These are phyloP conservation scores for Ceriops decandra DNA, from an alignment of 345 rosid genomes.

Conservation along the genomic window DNA sequence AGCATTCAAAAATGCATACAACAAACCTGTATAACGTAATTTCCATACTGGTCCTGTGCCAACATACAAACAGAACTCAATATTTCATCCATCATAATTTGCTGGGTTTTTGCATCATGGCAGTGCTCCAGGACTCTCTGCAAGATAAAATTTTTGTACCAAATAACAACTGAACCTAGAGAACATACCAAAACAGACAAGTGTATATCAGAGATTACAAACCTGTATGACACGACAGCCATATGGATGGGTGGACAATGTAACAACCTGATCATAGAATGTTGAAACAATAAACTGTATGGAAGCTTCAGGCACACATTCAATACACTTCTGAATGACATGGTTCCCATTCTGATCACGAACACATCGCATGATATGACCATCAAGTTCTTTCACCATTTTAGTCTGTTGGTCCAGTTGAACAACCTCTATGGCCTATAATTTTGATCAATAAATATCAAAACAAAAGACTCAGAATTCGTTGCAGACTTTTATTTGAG, in stretches of 20 bases:
- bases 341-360: constrained; percentile 99
- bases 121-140: constrained; percentile 97
- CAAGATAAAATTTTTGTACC: constrained; percentile 18
- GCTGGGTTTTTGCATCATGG: constrained; percentile 63
- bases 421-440: constrained; percentile 90
- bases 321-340: constrained; percentile 95
- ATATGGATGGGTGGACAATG: constrained; percentile 83
- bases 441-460: constrained; percentile 8
- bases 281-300: constrained; percentile 74
- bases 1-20: neutral
- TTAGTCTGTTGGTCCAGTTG: constrained; percentile 78
- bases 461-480: neutral
- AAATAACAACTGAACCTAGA: neutral
- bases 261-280: constrained; percentile 86
- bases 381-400: constrained; percentile 92
- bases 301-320: constrained; percentile 84
- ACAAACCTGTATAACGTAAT: constrained; percentile 97
- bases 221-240: constrained; percentile 99
- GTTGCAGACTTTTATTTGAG: too few relatives aligned
- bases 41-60: constrained; percentile 97
- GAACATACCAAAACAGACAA: neutral
- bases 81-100: constrained; percentile 84
- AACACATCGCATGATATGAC: constrained; percentile 89
- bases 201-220: neutral
- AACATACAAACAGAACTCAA: constrained; percentile 75